phyloP scores from a whole-genome alignment of 257 asterid genomes.

The Solanum paucissectum region DNA sequence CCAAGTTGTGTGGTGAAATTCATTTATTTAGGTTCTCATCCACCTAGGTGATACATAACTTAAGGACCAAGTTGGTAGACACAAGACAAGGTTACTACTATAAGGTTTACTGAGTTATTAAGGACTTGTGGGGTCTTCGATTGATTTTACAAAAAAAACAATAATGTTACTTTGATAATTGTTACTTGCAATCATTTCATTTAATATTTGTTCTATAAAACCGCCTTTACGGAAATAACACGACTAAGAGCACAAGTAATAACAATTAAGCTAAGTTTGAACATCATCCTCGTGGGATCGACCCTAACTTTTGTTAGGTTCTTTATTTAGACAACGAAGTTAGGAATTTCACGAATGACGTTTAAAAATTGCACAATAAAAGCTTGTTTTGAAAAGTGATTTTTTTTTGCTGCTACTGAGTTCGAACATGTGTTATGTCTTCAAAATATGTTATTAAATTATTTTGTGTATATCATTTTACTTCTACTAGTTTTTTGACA shows the following conservation, averaged over 20 bases:
- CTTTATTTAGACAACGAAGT: background rate
- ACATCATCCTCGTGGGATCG: background rate
- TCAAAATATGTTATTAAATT: too few species aligned
- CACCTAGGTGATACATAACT: background rate
- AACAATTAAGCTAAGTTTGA: background rate
- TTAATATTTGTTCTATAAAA: background rate
- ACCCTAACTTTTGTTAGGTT: too few species aligned
- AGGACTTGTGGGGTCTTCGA: background rate
- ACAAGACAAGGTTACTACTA: background rate
- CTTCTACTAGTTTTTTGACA: too few species aligned
- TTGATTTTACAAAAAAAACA: too few species aligned
- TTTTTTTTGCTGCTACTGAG: too few species aligned
- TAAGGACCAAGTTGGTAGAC: background rate
- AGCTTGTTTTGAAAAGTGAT: too few species aligned
- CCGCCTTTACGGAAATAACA: background rate
- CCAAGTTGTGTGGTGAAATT: background rate
- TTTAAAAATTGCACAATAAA: too few species aligned
- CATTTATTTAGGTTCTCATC: too few species aligned
- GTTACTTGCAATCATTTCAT: background rate
- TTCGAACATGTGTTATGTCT: background rate
- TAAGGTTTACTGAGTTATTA: background rate
- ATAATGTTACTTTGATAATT: background rate
- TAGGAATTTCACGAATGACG: rapidly evolving
- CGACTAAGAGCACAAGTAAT: background rate
- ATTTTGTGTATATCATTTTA: too few species aligned